These are phyloP conservation scores for Lolium multiflorum DNA, from an alignment of 176 grass and related monocot species.

Conservation along the genomic window DNA sequence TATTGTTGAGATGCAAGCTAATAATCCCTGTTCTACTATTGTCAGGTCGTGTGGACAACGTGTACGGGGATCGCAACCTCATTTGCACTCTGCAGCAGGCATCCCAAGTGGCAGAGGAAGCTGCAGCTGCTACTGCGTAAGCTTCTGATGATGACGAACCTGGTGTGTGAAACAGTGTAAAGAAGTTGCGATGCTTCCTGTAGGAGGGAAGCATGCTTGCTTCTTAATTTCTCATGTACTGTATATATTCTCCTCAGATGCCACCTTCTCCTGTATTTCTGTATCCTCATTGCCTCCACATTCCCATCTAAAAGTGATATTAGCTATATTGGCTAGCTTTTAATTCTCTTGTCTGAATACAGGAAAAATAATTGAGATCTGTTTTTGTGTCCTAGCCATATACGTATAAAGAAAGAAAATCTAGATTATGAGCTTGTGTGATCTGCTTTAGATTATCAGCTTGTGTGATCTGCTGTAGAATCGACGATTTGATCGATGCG, in stretches of 20 bases:
- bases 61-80: constrained; percentile 97
- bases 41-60: constrained; percentile 92
- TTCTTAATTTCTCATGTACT: constrained; percentile 54
- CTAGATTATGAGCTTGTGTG: background rate
- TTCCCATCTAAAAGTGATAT: constrained; percentile 41
- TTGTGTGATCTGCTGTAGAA: no score
- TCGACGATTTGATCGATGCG: no score
- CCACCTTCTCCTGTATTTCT: constrained; percentile 45
- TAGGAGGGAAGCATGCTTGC: constrained; percentile 62
- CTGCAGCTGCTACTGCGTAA: constrained; percentile 86
- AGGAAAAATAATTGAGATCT: background rate
- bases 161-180: constrained; percentile 48
- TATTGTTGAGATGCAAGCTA: background rate
- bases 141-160: constrained; percentile 29
- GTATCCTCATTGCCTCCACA: constrained; percentile 33
- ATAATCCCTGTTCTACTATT: constrained; percentile 22
- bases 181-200: constrained; percentile 63
- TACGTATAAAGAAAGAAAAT: constrained; percentile 14
- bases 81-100: constrained; percentile 88
- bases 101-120: constrained; percentile 86
- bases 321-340: constrained; percentile 42
- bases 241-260: constrained; percentile 69
- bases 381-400: constrained; percentile 8
- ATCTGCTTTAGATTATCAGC: no score
- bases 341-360: constrained; percentile 21